phyloP scores from a whole-genome alignment of 495 filamentous ascomycete genomes.

The Xylaria telfairii region DNA sequence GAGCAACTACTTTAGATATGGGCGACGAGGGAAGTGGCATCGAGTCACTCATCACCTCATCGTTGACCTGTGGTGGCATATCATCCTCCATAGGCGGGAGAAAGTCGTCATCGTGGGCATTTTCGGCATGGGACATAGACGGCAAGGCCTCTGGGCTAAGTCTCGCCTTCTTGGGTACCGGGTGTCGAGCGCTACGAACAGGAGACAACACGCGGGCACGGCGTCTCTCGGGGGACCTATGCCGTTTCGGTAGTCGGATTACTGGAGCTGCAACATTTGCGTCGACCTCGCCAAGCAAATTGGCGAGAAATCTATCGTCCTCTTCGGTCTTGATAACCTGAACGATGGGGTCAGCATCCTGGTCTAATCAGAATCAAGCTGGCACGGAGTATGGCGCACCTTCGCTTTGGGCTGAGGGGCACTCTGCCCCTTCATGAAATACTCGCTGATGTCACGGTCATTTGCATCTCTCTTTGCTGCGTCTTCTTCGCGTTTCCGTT shows the following conservation, averaged over 20 bases:
- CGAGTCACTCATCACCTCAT: constrained; percentile 77
- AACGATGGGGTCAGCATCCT: not conserved
- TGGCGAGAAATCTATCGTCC: constrained; percentile 83
- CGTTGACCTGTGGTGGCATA: constrained; percentile 30
- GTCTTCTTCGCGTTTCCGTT: constrained; percentile 90
- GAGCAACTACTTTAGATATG: constrained; percentile 75
- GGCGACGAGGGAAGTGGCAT: constrained; percentile 81
- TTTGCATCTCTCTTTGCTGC: constrained; percentile 82
- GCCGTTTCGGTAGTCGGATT: constrained; percentile 59
- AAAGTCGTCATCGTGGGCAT: constrained; percentile 54
- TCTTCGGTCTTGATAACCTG: constrained; percentile 73
- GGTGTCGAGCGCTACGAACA: constrained; percentile 53
- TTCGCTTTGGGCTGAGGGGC: constrained; percentile 77
- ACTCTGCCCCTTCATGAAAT: constrained; percentile 79
- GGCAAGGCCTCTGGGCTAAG: constrained; percentile 50
- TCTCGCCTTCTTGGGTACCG: constrained; percentile 57
- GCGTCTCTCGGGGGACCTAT: constrained; percentile 74
- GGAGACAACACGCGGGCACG: constrained; percentile 85
- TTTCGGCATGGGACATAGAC: constrained; percentile 54
- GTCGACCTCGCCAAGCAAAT: constrained; percentile 88
- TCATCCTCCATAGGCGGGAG: constrained; percentile 59
- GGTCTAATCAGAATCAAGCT: not conserved
- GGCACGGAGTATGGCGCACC: constrained; percentile 50
- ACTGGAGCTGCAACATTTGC: constrained; percentile 70
- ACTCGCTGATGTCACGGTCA: constrained; percentile 90